Conservation (phyloP, 2,329 filamentous ascomycete species). For the Fusarium ambrosium region DNA sequence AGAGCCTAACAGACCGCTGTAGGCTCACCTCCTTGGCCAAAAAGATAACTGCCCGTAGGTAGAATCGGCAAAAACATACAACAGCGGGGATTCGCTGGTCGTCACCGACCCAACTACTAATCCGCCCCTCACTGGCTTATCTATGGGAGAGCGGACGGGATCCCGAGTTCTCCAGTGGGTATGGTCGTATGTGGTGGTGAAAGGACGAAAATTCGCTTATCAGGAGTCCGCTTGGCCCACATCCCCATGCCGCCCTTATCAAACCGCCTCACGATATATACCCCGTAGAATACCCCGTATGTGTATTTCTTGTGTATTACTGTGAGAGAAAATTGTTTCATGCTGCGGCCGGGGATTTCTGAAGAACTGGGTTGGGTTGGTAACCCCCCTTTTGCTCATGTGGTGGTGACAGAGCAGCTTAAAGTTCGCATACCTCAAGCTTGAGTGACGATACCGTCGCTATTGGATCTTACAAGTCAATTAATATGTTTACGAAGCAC, state of each 20-base stretch:
- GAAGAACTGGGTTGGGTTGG: background rate
- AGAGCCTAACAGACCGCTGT: background rate
- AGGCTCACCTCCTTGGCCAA: background rate
- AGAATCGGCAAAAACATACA: background rate
- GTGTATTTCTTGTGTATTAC: too few relatives aligned
- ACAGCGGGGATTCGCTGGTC: too few relatives aligned
- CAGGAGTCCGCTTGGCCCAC: background rate
- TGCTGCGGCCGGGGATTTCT: background rate
- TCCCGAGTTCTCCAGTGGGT: slow-evolving; percentile 3
- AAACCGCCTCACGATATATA: too few relatives aligned
- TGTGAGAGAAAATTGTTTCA: background rate
- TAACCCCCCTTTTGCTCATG: background rate
- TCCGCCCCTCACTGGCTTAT: too few relatives aligned
- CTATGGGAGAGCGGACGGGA: slow-evolving; percentile 4
- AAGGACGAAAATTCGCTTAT: background rate
- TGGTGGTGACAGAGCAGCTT: background rate
- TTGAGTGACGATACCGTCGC: background rate
- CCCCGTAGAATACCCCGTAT: background rate
- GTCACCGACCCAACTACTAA: too few relatives aligned
- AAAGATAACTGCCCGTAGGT: background rate
- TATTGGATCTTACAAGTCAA: background rate
- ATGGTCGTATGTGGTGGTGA: background rate
- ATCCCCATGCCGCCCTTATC: background rate
- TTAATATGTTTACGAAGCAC: too few relatives aligned
- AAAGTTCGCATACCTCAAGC: background rate